Base-by-base conservation (phyloP, 164 flowering plant species). In the Saururus chinensis region DNA sequence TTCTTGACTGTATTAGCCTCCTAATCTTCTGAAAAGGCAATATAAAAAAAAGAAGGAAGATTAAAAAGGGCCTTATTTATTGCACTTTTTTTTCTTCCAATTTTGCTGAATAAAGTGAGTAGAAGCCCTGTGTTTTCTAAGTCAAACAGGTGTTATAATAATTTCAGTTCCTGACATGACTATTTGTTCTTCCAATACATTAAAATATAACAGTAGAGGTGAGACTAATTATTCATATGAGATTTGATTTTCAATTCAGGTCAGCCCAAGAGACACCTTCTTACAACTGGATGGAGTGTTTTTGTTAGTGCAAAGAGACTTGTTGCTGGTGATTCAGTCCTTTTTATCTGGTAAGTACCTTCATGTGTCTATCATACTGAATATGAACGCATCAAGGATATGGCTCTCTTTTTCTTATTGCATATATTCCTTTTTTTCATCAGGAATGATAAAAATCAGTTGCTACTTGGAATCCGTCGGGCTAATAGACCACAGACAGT, bases 401-500 rank as follows among this genome's bases (percentile, higher is more conserved):
- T 12, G 49, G 14, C 49, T 12, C 11, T 12, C 56, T 20, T 19
- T 19, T 20, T 9, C 20, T 53, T 19, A 53, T 19, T 1, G 6
- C 12, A 19, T 20, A 10, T 19, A 10, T 20, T 4, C 20, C 19
- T 55, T 37, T 16, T 58, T 9, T 58, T 11, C 35, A 51, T 59
- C 75, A 91, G 98, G 98, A 88, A 91, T 69, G 98, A 91, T 40
- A 91, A 87, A 77, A 88, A 88, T 68, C 96, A 91, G 67, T 68
- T 91, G 62, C 83, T 88, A 21, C 81, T 91, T 40, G 98, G 98
- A n/a, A 89, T 91, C 60, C 77, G 96, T 17, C 92, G 85, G 60
- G 96, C 98, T 60, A 87, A 73, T 76, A 74, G 98, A 41, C 88
- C 95, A 20, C 98, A 89, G 75, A 83, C 92, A 49, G 87, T 88